phyloP scores from a whole-genome alignment of 1,284 basidiomycete species.

The Flammula alnicola region DNA sequence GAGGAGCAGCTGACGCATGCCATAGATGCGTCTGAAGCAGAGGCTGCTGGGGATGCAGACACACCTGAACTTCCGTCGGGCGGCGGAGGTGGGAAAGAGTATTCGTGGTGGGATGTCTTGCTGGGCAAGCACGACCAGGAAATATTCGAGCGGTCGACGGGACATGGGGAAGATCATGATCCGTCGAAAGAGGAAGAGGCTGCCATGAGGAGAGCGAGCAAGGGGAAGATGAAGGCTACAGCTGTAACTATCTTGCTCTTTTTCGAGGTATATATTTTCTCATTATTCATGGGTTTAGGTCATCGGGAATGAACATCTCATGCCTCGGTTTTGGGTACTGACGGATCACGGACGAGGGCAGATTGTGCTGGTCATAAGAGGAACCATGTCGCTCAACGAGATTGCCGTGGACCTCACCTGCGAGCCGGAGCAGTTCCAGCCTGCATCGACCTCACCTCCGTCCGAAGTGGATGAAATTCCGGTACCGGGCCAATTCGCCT shows the following conservation, averaged over 20 bases:
- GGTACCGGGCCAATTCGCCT: slow-evolving; percentile 35
- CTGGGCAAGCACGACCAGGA: slow-evolving; percentile 79
- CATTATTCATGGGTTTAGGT: slow-evolving; percentile 42
- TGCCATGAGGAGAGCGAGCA: slow-evolving; percentile 33
- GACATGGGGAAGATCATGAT: slow-evolving; percentile 49
- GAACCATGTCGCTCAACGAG: slow-evolving; percentile 85
- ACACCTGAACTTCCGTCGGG: slow-evolving; percentile 6
- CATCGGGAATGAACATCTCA: slow-evolving; percentile 68
- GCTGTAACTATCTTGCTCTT: slow-evolving; percentile 28
- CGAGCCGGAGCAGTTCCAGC: slow-evolving; percentile 69
- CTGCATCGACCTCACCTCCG: slow-evolving; percentile 41
- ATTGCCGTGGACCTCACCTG: slow-evolving; percentile 84
- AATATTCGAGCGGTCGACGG: slow-evolving; percentile 63
- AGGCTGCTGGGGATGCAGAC: slow-evolving; percentile 49
- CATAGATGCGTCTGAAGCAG: slow-evolving; percentile 70
- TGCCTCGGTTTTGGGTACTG: slow-evolving; percentile 83
- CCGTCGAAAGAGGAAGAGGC: slow-evolving; percentile 30
- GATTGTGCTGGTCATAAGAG: slow-evolving; percentile 76
- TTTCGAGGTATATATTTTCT: slow-evolving; percentile 16
- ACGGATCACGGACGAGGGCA: slow-evolving; percentile 74
- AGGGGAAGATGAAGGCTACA: slow-evolving; percentile 45
- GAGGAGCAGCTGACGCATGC: slow-evolving; percentile 65
- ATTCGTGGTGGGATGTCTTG: slow-evolving; percentile 82
- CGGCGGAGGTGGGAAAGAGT: slow-evolving; percentile 34
- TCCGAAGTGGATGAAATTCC: slow-evolving; percentile 36